Conservation (phyloP, 2,329 filamentous ascomycete species). For the Diplodia scrobiculata region DNA sequence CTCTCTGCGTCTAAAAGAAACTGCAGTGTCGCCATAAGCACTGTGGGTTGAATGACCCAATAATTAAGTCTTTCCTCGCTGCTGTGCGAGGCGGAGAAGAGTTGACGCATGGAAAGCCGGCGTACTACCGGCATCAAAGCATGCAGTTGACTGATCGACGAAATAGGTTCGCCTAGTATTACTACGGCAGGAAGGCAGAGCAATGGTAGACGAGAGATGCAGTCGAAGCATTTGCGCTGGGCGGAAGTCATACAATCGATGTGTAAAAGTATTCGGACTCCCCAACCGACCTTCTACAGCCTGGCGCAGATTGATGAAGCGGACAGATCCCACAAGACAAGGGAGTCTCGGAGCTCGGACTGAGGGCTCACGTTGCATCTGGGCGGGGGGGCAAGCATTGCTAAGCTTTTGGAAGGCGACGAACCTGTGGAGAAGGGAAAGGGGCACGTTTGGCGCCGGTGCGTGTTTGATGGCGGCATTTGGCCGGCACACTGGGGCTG, state of each 20-base stretch:
- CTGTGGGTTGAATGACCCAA: background rate
- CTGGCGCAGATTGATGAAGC: background rate
- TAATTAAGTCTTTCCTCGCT: background rate
- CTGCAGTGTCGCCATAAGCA: background rate
- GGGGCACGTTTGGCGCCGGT: background rate
- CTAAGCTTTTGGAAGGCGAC: constrained; percentile 10
- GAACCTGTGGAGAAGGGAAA: background rate
- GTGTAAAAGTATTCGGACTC: background rate
- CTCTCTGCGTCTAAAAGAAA: background rate
- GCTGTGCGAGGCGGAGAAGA: background rate
- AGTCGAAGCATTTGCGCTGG: no score
- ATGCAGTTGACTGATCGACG: background rate
- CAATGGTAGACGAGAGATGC: background rate
- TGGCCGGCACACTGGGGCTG: background rate
- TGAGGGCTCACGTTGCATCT: background rate
- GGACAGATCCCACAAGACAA: background rate
- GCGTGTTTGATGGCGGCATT: background rate
- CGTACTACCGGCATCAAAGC: background rate
- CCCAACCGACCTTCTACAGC: background rate
- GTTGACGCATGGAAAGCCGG: background rate
- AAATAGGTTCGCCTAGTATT: background rate
- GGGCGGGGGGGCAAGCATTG: constrained; percentile 2
- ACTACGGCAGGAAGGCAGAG: background rate
- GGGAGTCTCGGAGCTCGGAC: background rate
- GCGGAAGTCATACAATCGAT: background rate